Base-by-base conservation (phyloP, 805 yeast species). In the Yarrowia osloensis region DNA sequence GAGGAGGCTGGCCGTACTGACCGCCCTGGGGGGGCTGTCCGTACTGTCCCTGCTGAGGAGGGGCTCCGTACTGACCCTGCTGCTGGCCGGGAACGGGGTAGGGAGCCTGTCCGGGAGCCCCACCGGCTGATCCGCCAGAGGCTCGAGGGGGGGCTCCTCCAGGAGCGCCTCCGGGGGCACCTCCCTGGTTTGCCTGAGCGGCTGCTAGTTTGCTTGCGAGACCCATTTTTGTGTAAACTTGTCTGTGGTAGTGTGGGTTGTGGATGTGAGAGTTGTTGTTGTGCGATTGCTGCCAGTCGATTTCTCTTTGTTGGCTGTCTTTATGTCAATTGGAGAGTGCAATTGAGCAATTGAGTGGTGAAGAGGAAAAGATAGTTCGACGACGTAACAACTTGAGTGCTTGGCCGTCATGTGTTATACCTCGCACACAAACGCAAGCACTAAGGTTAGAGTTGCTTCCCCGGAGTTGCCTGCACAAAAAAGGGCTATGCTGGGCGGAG, bases 121-220 rank as follows among this genome's bases (percentile, higher is more conserved):
- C 44, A 9, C 44, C 44, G 22, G 44, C 24, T 15, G 44, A 40
- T 47, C 54, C 39, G 17, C 37, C 37, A 11, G 37, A 19, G 17
- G 44, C 65, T 22, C 68, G 57, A 28, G 65, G 70, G 12, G 50
- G 59, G 9, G 69, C 67, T 13, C 37, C 65, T 19, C 67, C 66
- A 15, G 66, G 62, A 39, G 40, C 57, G 4, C 59, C 59, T 1
- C 57, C 54, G 21, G 40, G 40, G 9, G 42, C 59, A 6, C 57
- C 59, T n/a, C 63, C 63, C 49, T 57, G 63, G 63, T 57, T 57
- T 4, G 63, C 63, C 63, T 68, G 67, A 33, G 71, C 68, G 33
- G 74, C 71, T 12, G 69, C 70, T 31, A 74, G 67, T 69, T 74
- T 74, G 54, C 74, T 71, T 9, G 76, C 76, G 28, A 74, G 70